phyloP scores from a whole-genome alignment of 768 basidiomycete species.

The Lentinus tigrinus region DNA sequence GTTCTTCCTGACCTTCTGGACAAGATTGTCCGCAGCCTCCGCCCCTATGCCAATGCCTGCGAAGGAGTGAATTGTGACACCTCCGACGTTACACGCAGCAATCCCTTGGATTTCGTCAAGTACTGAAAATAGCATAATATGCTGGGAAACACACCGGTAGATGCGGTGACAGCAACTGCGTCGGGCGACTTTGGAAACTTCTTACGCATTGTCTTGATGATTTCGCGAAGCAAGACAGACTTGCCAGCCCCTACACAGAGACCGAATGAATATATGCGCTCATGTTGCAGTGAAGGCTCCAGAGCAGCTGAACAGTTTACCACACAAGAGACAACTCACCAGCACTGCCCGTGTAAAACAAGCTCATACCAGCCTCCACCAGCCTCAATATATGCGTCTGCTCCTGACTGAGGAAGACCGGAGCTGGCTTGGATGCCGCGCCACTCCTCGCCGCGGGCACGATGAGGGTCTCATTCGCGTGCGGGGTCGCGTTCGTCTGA shows the following conservation, averaged over 20 bases:
- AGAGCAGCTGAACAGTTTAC: neutral
- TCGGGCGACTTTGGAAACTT: constrained; percentile 54
- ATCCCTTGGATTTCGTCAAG: constrained; percentile 51
- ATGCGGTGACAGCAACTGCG: constrained; percentile 90
- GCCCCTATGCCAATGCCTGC: constrained; percentile 88
- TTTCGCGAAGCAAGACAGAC: constrained; percentile 90
- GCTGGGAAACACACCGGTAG: constrained; percentile 60
- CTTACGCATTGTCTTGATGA: constrained; percentile 71
- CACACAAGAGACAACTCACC: constrained; percentile 49
- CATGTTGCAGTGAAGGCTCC: too few species aligned
- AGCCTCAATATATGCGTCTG: constrained; percentile 82
- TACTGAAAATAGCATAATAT: neutral
- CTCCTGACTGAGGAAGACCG: constrained; percentile 75
- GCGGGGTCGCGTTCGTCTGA: constrained; percentile 12
- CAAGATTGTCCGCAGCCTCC: constrained; percentile 60
- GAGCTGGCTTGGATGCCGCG: constrained; percentile 27
- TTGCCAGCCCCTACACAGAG: constrained; percentile 82
- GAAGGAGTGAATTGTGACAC: constrained; percentile 93
- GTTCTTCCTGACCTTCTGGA: constrained; percentile 72
- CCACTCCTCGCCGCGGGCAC: constrained; percentile 25
- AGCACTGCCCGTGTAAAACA: constrained; percentile 98
- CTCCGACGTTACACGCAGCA: constrained; percentile 97
- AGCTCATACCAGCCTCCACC: constrained; percentile 66
- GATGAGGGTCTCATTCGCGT: constrained; percentile 7
- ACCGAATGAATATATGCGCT: constrained; percentile 15